Base-by-base conservation (phyloP, 257 asterid genomes). In the Ballota nigra region DNA sequence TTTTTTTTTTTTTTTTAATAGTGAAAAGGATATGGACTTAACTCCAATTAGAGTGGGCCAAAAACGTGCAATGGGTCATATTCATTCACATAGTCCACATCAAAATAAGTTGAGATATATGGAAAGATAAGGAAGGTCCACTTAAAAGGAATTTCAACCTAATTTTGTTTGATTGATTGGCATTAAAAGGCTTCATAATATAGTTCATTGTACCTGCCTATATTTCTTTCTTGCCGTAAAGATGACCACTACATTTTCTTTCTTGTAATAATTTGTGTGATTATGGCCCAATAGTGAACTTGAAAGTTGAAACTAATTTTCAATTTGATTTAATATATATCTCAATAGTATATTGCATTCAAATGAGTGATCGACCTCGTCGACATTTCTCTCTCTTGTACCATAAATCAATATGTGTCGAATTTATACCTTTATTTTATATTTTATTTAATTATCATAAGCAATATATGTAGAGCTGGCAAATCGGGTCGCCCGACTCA, bases 131-230 rank as follows among this genome's bases (percentile, higher is more conserved):
- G 22, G 22, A 33, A 59, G 69, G 68, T 16, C 67, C 68, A 60
- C 75, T 60, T 11, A 11, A 52, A 18, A 69, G 4, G 68, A 41
- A 63, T 15, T 36, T 36, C 26, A 24, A 12, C 72, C 77, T 55
- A 55, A 55, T 24, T 55, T 55, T 63, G 9, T 43, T 40, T 2
- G 6, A 4, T 61, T 66, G 40, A 41, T 66, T 74, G 62, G 64
- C 3, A 12, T 11, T 16, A 69, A 20, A 59, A 10, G 49, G 66
- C 40, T 40, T 29, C 58, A 57, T 10, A 40, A 57, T 26, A 40
- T 40, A 34, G 55, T 43, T 26, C 75, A 59, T 58, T 71, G 75
- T 24, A 43, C 47, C 75, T 59, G 41, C 22, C 67, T 24, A 70
- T 41, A 26, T 45, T 20, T 59, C 59, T 45, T 20, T 59, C 59